Percentiles rank a stretch among this genome's conserved stretches.
These are phyloP conservation scores for Fusarium tuaranense DNA, from an alignment of 2,329 filamentous ascomycete species.

Conservation along the genomic window DNA sequence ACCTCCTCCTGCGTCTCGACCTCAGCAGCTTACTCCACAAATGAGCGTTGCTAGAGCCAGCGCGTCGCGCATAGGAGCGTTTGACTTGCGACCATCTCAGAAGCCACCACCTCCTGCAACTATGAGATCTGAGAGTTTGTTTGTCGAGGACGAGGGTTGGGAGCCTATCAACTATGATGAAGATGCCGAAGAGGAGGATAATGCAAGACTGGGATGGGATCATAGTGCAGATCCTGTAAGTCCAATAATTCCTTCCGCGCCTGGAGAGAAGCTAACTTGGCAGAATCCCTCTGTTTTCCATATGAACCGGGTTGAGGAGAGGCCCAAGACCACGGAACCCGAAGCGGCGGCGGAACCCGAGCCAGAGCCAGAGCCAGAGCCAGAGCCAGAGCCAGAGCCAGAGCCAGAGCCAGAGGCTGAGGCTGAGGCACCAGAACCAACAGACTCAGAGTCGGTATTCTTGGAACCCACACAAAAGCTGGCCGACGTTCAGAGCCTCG, in stretches of 20 bases:
- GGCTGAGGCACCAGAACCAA: constrained; percentile 33
- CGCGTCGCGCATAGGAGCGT: constrained; percentile 51
- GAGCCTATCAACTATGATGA: constrained; percentile 73
- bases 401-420: no score
- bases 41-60: constrained; percentile 50
- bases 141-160: constrained; percentile 83
- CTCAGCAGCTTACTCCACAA: constrained; percentile 49
- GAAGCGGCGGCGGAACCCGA: constrained; percentile 16
- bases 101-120: constrained; percentile 67
- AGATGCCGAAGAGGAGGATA: constrained; percentile 73
- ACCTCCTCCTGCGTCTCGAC: constrained; percentile 43
- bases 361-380: neutral
- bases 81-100: constrained; percentile 65
- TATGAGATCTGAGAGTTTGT: constrained; percentile 74
- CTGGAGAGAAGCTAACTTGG: constrained; percentile 44
- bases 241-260: constrained; percentile 15
- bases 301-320: constrained; percentile 53
- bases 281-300: constrained; percentile 60
- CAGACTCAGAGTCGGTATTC: constrained; percentile 47
- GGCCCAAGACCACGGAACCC: constrained; percentile 19
- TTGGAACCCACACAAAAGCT: constrained; percentile 81
- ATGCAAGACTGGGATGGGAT: constrained; percentile 80
- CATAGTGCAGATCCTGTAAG: constrained; percentile 72
- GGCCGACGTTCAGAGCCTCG: constrained; percentile 70
- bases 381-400: constrained; percentile 12